Evolutionary conservation across 495 filamentous ascomycete species (phyloP), one percentile per base, ranked within the genome.

Genomic region (Hypomontagnella submonticulosa): DNA sequence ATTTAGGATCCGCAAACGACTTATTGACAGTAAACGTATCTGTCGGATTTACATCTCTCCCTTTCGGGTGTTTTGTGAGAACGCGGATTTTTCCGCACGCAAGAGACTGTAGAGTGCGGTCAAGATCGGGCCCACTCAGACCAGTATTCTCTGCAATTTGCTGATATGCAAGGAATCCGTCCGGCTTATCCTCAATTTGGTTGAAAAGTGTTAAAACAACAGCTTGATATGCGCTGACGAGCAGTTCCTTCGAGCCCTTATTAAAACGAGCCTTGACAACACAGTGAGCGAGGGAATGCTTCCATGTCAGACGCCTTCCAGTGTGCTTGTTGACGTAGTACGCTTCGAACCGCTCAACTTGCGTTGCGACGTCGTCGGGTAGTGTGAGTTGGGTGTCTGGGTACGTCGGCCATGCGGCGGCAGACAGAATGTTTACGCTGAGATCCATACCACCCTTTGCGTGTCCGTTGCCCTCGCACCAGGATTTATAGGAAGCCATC

Each of bases 151-250:
- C 78, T 53, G 89, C 78, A 51, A 99, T 89, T 52, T 91, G 84
- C 5, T 78, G 61, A 74, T 95, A 97, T 4, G 81, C 76, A 19
- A 97, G 78, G 38, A 82, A 69, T 33, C 68, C 77, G 20, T 70
- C 71, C 13, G 53, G 74, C 30, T 83, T 82, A 33, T 78, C 81
- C 4, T 81, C 77, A 20, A 89, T 69, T 16, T 88, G 85, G 69
- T 97, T 97, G 82, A 99, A 99, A n/a, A 96, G 83, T 9, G 97
- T 81, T 15, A 99, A 80, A 0, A 98, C 90, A 53, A 96, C 87
- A 3, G 95, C 94, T 74, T 99, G 95, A 78, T 92, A 94, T 2
- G 88, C 90, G 55, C 88, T 91, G 65, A 98, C 90, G 0, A 92
- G 85, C 12, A 99, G 79, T 57, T 98, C 92, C 73, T 96, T 97